phyloP scores from a whole-genome alignment of 371 early-diverging fungal species.

The Rhizoclosmatium hyalinum region DNA sequence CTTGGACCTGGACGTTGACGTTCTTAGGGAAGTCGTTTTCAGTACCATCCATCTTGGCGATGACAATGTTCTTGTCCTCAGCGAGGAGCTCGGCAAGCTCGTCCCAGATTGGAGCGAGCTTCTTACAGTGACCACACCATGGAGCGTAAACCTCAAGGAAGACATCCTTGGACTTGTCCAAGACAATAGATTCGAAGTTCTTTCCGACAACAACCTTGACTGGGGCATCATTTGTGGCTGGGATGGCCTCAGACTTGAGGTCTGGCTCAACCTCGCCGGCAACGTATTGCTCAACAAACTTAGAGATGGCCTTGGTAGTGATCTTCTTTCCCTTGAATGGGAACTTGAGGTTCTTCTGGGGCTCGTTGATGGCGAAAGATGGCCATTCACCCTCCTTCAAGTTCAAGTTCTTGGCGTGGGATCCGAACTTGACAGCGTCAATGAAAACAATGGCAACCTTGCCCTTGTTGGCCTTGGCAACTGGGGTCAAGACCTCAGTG shows the following conservation, averaged over 20 bases:
- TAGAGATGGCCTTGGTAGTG: conserved; percentile 48
- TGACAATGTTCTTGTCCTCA: conserved; percentile 58
- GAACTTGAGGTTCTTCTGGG: conserved; percentile 75
- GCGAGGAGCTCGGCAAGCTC: conserved; percentile 63
- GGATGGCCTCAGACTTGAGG: conserved; percentile 84
- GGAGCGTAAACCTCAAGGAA: conserved; percentile 95
- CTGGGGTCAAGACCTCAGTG: conserved; percentile 61
- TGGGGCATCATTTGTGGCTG: conserved; percentile 82
- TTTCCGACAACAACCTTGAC: conserved; percentile 90
- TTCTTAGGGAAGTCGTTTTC: conserved; percentile 91
- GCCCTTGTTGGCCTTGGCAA: conserved; percentile 88
- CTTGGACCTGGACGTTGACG: conserved; percentile 74
- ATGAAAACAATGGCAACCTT: conserved; percentile 88
- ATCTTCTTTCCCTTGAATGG: conserved; percentile 77
- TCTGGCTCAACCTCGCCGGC: conserved; percentile 76
- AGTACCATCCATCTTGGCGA: conserved; percentile 96
- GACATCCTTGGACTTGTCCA: conserved; percentile 89
- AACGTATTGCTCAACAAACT: conserved; percentile 72
- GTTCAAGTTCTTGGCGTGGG: conserved; percentile 83
- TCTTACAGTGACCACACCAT: conserved; percentile 87
- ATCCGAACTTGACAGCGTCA: conserved; percentile 83
- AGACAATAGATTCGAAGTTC: conserved; percentile 77
- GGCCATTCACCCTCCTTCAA: conserved; percentile 86
- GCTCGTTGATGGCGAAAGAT: conserved; percentile 85
- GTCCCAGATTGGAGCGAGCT: conserved; percentile 81